A percentile compares a stretch with the other conserved stretches of the same genome.
These are phyloP conservation scores for Synchytrium microbalum DNA, from an alignment of 371 early-diverging fungal genomes.

Conservation along the genomic window DNA sequence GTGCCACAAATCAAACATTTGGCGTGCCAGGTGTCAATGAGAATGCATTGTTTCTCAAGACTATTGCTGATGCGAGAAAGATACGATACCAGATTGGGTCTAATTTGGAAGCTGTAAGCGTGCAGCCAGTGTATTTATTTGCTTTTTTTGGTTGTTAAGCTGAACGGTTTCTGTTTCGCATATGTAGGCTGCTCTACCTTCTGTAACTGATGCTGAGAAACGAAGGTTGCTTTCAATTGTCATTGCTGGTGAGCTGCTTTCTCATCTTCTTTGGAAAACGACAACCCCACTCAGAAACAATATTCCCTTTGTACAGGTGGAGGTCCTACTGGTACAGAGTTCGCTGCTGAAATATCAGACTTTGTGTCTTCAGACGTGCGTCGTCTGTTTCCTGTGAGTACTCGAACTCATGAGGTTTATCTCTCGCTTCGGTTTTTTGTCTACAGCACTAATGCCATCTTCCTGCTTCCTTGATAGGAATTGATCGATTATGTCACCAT, in stretches of 20 bases:
- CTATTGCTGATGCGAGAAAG: slow-evolving; percentile 26
- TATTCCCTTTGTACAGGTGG: slow-evolving; percentile 8
- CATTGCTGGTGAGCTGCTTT: slow-evolving; percentile 30
- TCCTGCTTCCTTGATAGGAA: neutral
- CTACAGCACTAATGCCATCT: too few relatives aligned
- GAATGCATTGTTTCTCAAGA: slow-evolving; percentile 72
- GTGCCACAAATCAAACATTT: slow-evolving; percentile 75
- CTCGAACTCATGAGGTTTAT: neutral
- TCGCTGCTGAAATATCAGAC: slow-evolving; percentile 27
- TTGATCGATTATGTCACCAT: slow-evolving; percentile 24
- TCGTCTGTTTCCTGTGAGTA: neutral
- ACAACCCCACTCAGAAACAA: neutral
- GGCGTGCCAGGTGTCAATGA: slow-evolving; percentile 77
- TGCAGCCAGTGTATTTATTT: too few relatives aligned
- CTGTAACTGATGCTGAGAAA: slow-evolving; percentile 21
- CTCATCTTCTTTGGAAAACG: neutral
- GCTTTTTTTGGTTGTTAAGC: too few relatives aligned
- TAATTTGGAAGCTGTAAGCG: neutral
- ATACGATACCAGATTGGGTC: slow-evolving; percentile 14
- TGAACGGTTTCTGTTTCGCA: too few relatives aligned
- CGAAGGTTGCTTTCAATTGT: slow-evolving; percentile 15
- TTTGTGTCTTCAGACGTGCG: neutral
- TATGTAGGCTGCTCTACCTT: slow-evolving; percentile 18
- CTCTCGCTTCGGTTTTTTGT: too few relatives aligned
- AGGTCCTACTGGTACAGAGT: slow-evolving; percentile 40